Evolutionary conservation across 1,284 basidiomycete species (phyloP).

Genomic region (Pseudozyma pruni): DNA sequence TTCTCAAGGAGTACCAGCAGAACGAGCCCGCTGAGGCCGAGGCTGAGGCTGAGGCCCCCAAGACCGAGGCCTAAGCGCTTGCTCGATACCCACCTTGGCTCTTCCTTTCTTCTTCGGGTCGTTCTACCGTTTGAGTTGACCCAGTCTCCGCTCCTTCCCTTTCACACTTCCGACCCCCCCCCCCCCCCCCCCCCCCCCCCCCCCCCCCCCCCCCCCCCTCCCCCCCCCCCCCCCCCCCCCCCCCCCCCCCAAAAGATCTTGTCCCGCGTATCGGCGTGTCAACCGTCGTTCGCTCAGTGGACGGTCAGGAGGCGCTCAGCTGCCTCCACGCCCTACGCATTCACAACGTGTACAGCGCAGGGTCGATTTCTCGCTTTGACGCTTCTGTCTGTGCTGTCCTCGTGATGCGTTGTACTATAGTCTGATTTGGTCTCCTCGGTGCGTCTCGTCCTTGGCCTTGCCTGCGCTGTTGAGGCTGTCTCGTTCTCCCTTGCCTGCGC

Average conservation of each 20-base stretch:
- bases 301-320: conserved; percentile 6
- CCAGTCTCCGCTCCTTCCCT: too few species aligned
- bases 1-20: conserved; percentile 66
- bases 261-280: conserved; percentile 3
- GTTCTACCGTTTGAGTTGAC: too few species aligned
- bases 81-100: too few species aligned
- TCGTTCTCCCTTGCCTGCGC: too few species aligned
- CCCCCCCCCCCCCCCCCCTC: too few species aligned
- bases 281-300: conserved; percentile 2
- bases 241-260: conserved; percentile 24
- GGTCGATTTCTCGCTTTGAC: too few species aligned
- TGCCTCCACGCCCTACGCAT: not conserved
- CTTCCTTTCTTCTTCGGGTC: too few species aligned
- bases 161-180: too few species aligned
- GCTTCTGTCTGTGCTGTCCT: too few species aligned
- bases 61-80: conserved; percentile 39
- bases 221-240: not conserved
- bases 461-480: too few species aligned
- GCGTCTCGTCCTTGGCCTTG: conserved; percentile 2
- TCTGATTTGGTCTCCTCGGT: conserved; percentile 10
- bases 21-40: conserved; percentile 38
- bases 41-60: conserved; percentile 36
- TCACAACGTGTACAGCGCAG: too few species aligned
- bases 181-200: too few species aligned
- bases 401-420: conserved; percentile 41